Evolutionary conservation across 2,329 filamentous ascomycete genomes (phyloP).

Genomic region (Xylariales sp.): DNA sequence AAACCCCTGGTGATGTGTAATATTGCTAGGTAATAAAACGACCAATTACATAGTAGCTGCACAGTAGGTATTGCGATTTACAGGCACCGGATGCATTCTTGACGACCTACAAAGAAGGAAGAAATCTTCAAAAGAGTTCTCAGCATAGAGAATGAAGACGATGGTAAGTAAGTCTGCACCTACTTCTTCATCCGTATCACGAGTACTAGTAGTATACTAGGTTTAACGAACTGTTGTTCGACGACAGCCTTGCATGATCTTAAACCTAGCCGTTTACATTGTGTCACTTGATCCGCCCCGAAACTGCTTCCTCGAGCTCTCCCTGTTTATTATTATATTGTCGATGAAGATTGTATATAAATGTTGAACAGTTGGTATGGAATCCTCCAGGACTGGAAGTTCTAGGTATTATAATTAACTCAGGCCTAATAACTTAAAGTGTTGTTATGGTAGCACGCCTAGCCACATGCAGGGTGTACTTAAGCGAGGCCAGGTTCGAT

Average conservation of each 20-base stretch:
- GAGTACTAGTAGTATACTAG: background rate
- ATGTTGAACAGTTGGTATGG: too few species aligned
- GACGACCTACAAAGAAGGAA: background rate
- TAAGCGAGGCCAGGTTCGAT: too few species aligned
- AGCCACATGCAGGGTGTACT: too few species aligned
- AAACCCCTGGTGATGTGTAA: slow-evolving; percentile 23
- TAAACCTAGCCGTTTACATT: background rate
- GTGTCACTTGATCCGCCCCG: background rate
- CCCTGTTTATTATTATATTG: background rate
- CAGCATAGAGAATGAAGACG: background rate
- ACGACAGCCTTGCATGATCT: background rate
- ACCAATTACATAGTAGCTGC: slow-evolving; percentile 16
- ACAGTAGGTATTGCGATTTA: slow-evolving; percentile 1
- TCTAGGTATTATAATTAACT: too few species aligned
- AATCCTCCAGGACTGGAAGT: background rate
- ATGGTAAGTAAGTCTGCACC: slow-evolving; percentile 2
- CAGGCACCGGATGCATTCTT: background rate
- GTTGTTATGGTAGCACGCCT: too few species aligned
- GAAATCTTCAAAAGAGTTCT: slow-evolving; percentile 20
- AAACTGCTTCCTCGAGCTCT: slow-evolving; percentile 1
- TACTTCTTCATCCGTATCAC: slow-evolving; percentile 16
- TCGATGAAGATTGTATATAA: too few species aligned
- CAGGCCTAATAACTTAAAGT: too few species aligned
- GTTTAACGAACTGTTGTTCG: slow-evolving; percentile 12
- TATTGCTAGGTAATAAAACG: slow-evolving; percentile 14